These are phyloP conservation scores for Shiraia sp. DNA, from an alignment of 2,329 filamentous ascomycete genomes.

Conservation along the genomic window DNA sequence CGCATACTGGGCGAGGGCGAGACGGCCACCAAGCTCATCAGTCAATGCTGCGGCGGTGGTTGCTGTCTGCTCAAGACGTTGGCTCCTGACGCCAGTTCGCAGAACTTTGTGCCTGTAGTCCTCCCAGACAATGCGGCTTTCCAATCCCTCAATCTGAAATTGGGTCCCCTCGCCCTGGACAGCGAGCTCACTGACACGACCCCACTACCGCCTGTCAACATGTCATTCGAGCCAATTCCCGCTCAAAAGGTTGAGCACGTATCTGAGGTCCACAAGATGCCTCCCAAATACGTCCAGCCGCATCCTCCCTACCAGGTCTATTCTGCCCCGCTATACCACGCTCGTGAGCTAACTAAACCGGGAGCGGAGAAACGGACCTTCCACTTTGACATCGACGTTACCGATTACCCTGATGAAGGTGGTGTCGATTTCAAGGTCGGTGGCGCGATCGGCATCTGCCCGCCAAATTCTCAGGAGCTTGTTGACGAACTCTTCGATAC, in stretches of 20 bases:
- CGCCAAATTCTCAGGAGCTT: constrained; percentile 75
- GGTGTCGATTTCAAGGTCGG: constrained; percentile 95
- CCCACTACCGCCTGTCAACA: constrained; percentile 74
- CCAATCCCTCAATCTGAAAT: constrained; percentile 73
- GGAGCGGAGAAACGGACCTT: constrained; percentile 97
- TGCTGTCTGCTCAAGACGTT: constrained; percentile 65
- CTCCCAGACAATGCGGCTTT: constrained; percentile 84
- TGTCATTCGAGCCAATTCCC: constrained; percentile 67
- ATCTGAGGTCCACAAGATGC: constrained; percentile 60
- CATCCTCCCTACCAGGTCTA: constrained; percentile 93
- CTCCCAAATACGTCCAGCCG: constrained; percentile 88
- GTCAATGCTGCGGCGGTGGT: constrained; percentile 67
- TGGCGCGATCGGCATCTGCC: constrained; percentile 90
- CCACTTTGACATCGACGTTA: constrained; percentile 96
- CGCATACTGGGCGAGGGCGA: constrained; percentile 60
- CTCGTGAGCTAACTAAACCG: constrained; percentile 81
- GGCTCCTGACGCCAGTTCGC: constrained; percentile 50
- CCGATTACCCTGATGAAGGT: constrained; percentile 83
- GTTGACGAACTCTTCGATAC: constrained; percentile 86
- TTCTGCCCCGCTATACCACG: constrained; percentile 81
- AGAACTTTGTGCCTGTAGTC: constrained; percentile 53
- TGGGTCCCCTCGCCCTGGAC: constrained; percentile 72
- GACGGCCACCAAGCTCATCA: constrained; percentile 61
- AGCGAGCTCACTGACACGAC: constrained; percentile 72
- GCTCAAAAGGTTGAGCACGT: constrained; percentile 48